Base-by-base conservation (phyloP, 108 stramenopile genomes). In the Skeletonema potamos region DNA sequence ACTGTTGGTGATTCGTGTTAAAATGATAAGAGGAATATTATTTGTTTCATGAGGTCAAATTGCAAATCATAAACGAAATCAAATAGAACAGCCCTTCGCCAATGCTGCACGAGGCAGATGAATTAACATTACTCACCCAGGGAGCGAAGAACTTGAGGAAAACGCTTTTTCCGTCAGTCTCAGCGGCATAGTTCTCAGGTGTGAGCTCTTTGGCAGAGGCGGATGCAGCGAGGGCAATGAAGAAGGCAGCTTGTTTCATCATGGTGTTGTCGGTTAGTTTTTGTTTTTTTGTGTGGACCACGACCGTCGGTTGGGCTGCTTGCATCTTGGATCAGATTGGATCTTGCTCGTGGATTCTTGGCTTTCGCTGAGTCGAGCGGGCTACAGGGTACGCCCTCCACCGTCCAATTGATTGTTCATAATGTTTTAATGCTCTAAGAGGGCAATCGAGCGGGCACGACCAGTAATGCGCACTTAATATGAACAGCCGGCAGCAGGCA, bases 121-220 rank as follows among this genome's bases (percentile, higher is more conserved):
- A 34, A 27, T 43, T 27, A 3, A n/a, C n/a, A 17, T 44, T 51
- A 54, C 73, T 64, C 61, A 75, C 66, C 87, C 89, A 90, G 12
- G 92, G 92, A 46, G 89, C 88, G 60, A 85, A 89, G 63, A 91
- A 91, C 83, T 92, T 95, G 65, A 92, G 67, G 60, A 92, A 89
- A 20, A 92, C 86, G 10, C 82, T 82, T 75, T 90, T 95, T 15
- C 88, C 87, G 26, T 66, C 59, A 1, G 93, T 94, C 48, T 66
- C 58, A 17, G 62, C 43, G 9, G 82, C 85, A 41, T 58, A 93
- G 75, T 93, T 93, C 9, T 85, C 83, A n/a, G 80, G 69, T 20
- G 85, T 68, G n/a, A 76, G 74, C 55, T 76, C 68, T 18, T 70
- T 8, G 27, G 74, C 82, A 33, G 74, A 65, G 27, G 62, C 60